Percentiles rank a stretch among this genome's conserved stretches.
phyloP scores from a whole-genome alignment of 1,139 yeast genomes.

The Lodderomyces margitis region DNA sequence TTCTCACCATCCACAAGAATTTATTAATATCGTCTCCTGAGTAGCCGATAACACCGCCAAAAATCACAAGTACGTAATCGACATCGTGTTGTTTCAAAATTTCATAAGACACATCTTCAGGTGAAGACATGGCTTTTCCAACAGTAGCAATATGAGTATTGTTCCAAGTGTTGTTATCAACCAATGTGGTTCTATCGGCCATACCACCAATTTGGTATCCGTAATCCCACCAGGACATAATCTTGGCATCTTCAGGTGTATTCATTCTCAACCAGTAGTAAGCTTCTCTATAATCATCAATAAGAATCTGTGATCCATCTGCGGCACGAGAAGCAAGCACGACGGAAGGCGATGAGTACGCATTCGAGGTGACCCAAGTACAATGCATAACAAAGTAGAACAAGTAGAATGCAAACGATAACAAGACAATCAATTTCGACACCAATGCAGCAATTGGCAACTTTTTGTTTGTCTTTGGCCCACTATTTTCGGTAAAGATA shows the following conservation, averaged over 20 bases:
- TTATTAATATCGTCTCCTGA: slow-evolving; percentile 97
- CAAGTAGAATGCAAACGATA: slow-evolving; percentile 74
- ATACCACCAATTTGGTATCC: slow-evolving; percentile 99
- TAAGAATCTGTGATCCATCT: slow-evolving; percentile 81
- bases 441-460: slow-evolving; percentile 38
- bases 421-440: slow-evolving; percentile 62
- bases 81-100: slow-evolving; percentile 90
- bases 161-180: slow-evolving; percentile 99
- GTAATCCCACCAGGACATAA: slow-evolving; percentile 99
- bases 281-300: slow-evolving; percentile 98
- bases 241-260: slow-evolving; percentile 91
- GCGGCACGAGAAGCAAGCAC: slow-evolving; percentile 82
- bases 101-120: slow-evolving; percentile 85
- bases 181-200: slow-evolving; percentile 98
- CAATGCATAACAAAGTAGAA: slow-evolving; percentile 87
- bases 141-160: slow-evolving; percentile 99
- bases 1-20: slow-evolving; percentile 98
- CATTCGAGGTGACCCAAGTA: slow-evolving; percentile 95
- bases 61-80: slow-evolving; percentile 87
- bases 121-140: slow-evolving; percentile 94
- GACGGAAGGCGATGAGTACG: slow-evolving; percentile 97
- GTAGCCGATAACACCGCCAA: slow-evolving; percentile 92
- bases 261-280: slow-evolving; percentile 99
- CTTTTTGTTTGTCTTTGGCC: slow-evolving; percentile 12
- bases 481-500: slow-evolving; percentile 23